Conservation (phyloP, 169 alveolate species). For the Eimeria maxima region DNA sequence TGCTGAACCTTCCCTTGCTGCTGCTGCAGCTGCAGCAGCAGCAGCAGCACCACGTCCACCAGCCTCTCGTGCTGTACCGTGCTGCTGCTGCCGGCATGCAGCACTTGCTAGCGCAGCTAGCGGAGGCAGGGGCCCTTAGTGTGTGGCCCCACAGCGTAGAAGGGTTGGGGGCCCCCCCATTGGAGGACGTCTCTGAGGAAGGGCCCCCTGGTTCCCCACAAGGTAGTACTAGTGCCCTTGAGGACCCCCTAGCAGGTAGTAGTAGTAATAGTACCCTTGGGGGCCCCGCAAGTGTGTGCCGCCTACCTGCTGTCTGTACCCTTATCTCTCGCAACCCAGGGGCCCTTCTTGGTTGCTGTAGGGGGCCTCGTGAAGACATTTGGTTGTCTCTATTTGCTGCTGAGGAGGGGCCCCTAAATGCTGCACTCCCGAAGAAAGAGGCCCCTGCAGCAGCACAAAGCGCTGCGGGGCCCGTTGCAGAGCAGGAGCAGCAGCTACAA, state of each 20-base stretch:
- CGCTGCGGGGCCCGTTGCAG: neutral
- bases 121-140: conserved; percentile 12
- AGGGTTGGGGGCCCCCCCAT: neutral
- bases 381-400: conserved; percentile 20
- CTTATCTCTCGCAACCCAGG: neutral
- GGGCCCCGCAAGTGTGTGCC: neutral
- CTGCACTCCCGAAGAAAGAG: neutral
- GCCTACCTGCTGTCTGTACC: neutral
- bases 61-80: conserved; percentile 27
- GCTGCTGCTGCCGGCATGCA: conserved; percentile 42
- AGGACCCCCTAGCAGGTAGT: neutral
- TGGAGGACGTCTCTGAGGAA: neutral
- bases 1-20: conserved; percentile 42
- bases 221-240: neutral
- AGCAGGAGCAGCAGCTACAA: conserved; percentile 5
- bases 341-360: neutral
- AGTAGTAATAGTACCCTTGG: neutral
- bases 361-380: neutral
- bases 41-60: conserved; percentile 3
- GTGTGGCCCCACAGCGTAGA: neutral
- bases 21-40: conserved; percentile 44
- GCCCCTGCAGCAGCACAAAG: neutral
- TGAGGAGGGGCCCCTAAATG: conserved; percentile 2
- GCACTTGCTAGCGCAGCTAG: conserved; percentile 17
- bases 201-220: neutral